These are phyloP conservation scores for Eutrema salsugineum DNA, from an alignment of 441 rosid species.

Conservation along the genomic window DNA sequence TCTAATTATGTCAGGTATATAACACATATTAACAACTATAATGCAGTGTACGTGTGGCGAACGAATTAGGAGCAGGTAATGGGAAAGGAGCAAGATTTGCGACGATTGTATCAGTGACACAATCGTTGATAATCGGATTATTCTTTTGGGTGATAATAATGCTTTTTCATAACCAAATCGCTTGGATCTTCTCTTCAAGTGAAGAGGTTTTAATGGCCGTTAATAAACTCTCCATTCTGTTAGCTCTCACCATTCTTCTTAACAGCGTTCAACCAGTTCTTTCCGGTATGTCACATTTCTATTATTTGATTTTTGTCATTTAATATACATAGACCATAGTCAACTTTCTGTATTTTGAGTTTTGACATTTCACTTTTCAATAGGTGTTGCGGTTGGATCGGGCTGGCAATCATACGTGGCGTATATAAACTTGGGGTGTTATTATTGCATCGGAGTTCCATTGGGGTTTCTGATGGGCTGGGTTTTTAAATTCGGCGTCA, in stretches of 20 bases:
- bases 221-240: constrained; percentile 50
- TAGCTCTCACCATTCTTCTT: constrained; percentile 76
- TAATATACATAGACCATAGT: neutral
- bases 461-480: constrained; percentile 84
- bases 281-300: constrained; percentile 43
- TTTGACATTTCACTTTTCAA: neutral
- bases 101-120: constrained; percentile 58
- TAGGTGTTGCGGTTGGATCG: constrained; percentile 89
- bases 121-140: constrained; percentile 59
- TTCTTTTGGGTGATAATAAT: constrained; percentile 61
- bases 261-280: constrained; percentile 86
- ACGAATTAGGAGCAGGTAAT: constrained; percentile 88
- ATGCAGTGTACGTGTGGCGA: constrained; percentile 50
- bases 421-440: constrained; percentile 81
- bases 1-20: neutral
- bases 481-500: constrained; percentile 66
- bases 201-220: constrained; percentile 57
- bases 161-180: constrained; percentile 43
- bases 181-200: constrained; percentile 65
- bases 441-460: constrained; percentile 72
- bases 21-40: neutral
- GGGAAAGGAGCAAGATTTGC: constrained; percentile 87
- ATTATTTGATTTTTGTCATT: neutral
- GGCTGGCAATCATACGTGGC: constrained; percentile 95
- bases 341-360: neutral